Evolutionary conservation across 768 basidiomycete species (phyloP).

Genomic region (Gymnopilus dilepis): DNA sequence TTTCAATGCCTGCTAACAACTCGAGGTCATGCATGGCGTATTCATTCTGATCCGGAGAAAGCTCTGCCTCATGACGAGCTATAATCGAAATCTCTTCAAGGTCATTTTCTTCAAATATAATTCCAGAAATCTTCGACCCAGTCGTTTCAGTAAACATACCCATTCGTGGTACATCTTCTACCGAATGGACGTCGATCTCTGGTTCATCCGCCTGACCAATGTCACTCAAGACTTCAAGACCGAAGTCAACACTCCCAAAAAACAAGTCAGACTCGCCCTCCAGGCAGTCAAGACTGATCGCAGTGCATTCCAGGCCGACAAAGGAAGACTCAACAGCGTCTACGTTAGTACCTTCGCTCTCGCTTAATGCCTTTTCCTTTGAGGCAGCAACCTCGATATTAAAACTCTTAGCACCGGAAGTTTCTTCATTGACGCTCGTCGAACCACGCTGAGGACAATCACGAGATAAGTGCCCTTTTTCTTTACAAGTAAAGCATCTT

Average conservation of each 20-base stretch:
- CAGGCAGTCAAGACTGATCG: background rate
- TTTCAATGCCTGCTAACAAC: too few species aligned
- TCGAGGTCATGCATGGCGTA: too few species aligned
- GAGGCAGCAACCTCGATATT: slow-evolving; percentile 4
- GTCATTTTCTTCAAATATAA: too few species aligned
- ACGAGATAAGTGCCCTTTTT: background rate
- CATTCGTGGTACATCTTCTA: too few species aligned
- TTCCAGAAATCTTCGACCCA: too few species aligned
- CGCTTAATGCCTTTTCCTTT: background rate
- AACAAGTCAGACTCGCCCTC: background rate
- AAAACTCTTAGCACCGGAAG: slow-evolving; percentile 4
- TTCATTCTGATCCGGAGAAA: too few species aligned
- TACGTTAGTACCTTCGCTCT: background rate
- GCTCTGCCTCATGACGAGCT: too few species aligned
- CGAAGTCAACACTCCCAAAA: background rate
- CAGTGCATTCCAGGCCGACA: background rate
- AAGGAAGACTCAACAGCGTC: background rate
- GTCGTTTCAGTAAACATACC: too few species aligned
- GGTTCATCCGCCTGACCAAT: too few species aligned
- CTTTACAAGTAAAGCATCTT: background rate
- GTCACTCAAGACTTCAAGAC: too few species aligned
- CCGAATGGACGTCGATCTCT: too few species aligned
- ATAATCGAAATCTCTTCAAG: too few species aligned
- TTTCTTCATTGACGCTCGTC: background rate
- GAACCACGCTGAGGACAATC: background rate